A percentile compares a stretch with the other conserved stretches of the same genome.
These are phyloP conservation scores for Tuber borchii DNA, from an alignment of 495 filamentous ascomycete species.

Conservation along the genomic window DNA sequence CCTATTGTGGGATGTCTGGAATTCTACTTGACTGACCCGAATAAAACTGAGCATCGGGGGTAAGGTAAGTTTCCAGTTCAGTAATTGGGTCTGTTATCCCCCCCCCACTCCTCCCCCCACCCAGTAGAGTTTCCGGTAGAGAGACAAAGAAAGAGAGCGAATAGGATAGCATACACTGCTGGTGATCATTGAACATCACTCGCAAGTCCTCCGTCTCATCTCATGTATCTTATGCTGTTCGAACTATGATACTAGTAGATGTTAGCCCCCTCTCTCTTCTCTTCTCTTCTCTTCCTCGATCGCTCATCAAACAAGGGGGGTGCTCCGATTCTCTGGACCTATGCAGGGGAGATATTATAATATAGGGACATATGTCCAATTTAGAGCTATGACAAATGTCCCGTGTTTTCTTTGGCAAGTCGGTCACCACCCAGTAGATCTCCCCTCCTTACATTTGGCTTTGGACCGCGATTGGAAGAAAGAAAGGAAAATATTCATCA, in stretches of 20 bases:
- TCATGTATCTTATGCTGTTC: background rate
- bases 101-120: background rate
- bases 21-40: background rate
- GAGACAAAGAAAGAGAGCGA: background rate
- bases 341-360: background rate
- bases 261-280: background rate
- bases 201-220: background rate
- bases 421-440: background rate
- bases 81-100: background rate
- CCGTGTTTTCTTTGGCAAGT: background rate
- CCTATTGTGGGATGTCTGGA: background rate
- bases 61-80: background rate
- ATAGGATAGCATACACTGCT: background rate
- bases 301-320: background rate
- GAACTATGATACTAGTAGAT: background rate
- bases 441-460: background rate
- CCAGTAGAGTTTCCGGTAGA: background rate
- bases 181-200: background rate
- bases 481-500: background rate
- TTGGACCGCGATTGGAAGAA: background rate
- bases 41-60: background rate
- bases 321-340: background rate
- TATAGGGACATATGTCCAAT: background rate
- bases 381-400: background rate
- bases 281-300: background rate